A percentile compares a stretch with the other conserved stretches of the same genome.
Conservation (phyloP, 2,329 filamentous ascomycete species). For the Fusarium humuli region DNA sequence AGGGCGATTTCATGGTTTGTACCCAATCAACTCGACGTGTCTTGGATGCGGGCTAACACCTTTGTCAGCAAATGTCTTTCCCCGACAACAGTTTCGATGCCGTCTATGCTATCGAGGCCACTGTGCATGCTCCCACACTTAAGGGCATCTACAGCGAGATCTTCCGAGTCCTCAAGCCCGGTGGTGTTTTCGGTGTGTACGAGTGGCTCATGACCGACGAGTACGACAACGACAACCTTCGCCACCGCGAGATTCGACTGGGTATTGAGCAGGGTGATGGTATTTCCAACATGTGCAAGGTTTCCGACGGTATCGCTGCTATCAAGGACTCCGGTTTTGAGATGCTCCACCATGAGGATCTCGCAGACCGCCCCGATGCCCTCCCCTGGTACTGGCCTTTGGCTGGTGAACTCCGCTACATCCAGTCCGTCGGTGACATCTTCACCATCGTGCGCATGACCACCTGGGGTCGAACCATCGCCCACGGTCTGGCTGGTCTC, state of each 20-base stretch:
- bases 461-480: slow-evolving; percentile 78
- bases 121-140: slow-evolving; percentile 90
- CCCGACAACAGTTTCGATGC: slow-evolving; percentile 92
- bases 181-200: slow-evolving; percentile 95
- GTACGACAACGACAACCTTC: slow-evolving; percentile 89
- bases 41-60: slow-evolving; percentile 17
- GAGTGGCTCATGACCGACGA: slow-evolving; percentile 99
- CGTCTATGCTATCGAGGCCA: slow-evolving; percentile 97
- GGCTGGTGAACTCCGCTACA: slow-evolving; percentile 85
- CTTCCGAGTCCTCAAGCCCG: slow-evolving; percentile 93
- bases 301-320: slow-evolving; percentile 82
- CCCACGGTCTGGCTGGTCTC: slow-evolving; percentile 80
- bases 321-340: slow-evolving; percentile 91
- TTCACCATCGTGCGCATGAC: slow-evolving; percentile 92
- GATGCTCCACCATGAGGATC: slow-evolving; percentile 84
- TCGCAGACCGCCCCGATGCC: slow-evolving; percentile 79
- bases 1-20: slow-evolving; percentile 93
- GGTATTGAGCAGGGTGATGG: slow-evolving; percentile 96
- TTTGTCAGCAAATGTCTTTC: slow-evolving; percentile 86
- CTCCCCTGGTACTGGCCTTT: slow-evolving; percentile 96
- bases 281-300: slow-evolving; percentile 96
- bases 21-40: background rate
- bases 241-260: slow-evolving; percentile 89
- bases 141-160: slow-evolving; percentile 96
- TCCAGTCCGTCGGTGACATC: slow-evolving; percentile 82